Conservation (phyloP, 495 filamentous ascomycete species). For the Xanthoparmelia taractica region DNA sequence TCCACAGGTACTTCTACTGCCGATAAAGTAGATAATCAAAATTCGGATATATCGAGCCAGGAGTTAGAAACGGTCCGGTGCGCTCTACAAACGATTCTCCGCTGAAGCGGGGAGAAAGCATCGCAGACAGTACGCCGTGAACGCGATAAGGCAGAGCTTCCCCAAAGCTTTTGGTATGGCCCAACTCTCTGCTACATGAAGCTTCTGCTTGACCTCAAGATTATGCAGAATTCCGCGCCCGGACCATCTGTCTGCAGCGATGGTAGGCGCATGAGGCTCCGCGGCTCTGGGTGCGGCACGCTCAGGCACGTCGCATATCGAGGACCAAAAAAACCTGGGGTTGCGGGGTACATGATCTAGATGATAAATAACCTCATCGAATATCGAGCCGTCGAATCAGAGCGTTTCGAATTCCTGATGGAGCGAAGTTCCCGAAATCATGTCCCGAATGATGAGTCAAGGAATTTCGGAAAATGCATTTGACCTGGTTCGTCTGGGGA, state of each 20-base stretch:
- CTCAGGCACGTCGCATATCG: constrained; percentile 16
- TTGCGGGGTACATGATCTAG: constrained; percentile 13
- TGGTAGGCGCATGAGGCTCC: constrained; percentile 11
- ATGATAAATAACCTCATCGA: background rate
- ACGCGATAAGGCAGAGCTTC: background rate
- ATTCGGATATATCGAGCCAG: no score
- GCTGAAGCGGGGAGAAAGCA: background rate
- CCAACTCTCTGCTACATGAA: background rate
- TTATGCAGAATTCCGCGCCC: background rate
- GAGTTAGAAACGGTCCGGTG: no score
- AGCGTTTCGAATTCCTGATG: constrained; percentile 1
- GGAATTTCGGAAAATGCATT: background rate
- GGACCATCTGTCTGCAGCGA: background rate
- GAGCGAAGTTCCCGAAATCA: background rate
- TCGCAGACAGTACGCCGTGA: no score
- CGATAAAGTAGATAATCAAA: no score
- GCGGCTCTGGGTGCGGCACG: constrained; percentile 15
- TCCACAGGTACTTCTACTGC: background rate
- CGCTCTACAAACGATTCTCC: no score
- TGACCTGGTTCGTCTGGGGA: background rate
- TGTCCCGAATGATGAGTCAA: background rate
- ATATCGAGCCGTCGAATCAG: constrained; percentile 6
- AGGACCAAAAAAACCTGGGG: constrained; percentile 11
- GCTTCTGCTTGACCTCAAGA: background rate
- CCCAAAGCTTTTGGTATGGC: background rate